These are phyloP conservation scores for Scedosporium aurantiacum DNA, from an alignment of 2,329 filamentous ascomycete species.

Conservation along the genomic window DNA sequence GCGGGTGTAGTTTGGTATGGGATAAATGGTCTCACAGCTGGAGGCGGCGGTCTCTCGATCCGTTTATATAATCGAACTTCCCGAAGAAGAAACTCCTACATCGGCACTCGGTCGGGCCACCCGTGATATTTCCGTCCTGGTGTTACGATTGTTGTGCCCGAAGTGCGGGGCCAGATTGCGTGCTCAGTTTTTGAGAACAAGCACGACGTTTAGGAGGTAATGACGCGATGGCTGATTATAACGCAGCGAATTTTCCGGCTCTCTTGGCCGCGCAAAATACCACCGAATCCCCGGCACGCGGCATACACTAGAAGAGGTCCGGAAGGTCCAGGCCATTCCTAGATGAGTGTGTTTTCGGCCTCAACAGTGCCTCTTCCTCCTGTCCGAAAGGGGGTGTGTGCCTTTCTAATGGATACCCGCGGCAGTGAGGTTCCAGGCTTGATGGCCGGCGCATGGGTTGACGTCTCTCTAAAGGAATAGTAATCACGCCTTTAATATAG, in stretches of 20 bases:
- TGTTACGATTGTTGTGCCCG: background rate
- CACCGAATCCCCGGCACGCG: no score
- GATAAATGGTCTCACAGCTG: background rate
- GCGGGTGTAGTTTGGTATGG: background rate
- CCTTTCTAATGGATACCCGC: background rate
- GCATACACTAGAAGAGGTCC: no score
- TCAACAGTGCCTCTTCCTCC: background rate
- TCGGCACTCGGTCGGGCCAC: background rate
- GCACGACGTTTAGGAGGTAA: background rate
- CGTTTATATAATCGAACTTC: background rate
- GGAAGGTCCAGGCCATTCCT: no score
- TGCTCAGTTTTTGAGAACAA: background rate
- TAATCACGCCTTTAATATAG: background rate
- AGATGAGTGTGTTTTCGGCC: no score
- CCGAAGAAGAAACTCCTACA: background rate
- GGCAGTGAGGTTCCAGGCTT: background rate
- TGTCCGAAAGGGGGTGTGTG: background rate
- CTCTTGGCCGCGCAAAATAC: background rate
- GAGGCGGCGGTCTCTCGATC: background rate
- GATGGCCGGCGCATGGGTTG: no score
- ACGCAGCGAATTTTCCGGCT: background rate
- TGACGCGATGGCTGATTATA: background rate
- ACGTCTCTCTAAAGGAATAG: background rate
- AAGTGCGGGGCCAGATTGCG: background rate
- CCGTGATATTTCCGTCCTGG: background rate